A percentile compares a stretch with the other conserved stretches of the same genome.
These are phyloP conservation scores for Coemansia sp. DNA, from an alignment of 192 early-diverging fungal genomes.

Conservation along the genomic window DNA sequence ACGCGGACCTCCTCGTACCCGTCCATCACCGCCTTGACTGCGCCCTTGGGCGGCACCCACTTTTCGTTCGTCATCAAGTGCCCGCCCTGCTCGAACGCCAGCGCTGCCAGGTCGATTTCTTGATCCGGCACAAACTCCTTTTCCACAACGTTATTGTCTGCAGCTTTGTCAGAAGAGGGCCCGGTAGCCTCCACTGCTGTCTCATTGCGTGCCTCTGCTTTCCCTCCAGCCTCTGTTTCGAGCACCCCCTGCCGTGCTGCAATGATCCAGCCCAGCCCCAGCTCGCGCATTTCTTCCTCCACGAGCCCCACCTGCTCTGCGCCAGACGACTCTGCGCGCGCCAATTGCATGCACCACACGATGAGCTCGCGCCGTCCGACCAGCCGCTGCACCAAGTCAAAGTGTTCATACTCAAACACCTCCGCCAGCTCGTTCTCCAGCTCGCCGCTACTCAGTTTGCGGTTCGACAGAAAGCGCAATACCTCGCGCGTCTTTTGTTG, in stretches of 20 bases:
- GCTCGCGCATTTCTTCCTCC: conserved; percentile 67
- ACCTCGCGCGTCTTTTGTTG: conserved; percentile 85
- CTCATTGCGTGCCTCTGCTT: neutral
- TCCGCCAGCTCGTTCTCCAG: conserved; percentile 95
- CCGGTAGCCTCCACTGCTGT: neutral
- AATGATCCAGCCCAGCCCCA: conserved; percentile 70
- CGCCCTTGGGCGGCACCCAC: conserved; percentile 86
- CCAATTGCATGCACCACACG: conserved; percentile 86
- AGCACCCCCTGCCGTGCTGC: conserved; percentile 49
- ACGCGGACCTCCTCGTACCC: conserved; percentile 96
- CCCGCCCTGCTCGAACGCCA: conserved; percentile 89
- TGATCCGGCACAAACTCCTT: conserved; percentile 23
- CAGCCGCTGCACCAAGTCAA: conserved; percentile 88
- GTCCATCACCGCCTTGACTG: conserved; percentile 81
- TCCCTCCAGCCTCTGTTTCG: conserved; percentile 37
- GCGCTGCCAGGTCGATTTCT: conserved; percentile 70
- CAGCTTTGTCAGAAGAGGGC: too few species aligned
- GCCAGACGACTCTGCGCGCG: conserved; percentile 60
- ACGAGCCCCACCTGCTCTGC: conserved; percentile 56
- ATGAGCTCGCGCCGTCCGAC: conserved; percentile 86
- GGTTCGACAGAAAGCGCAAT: conserved; percentile 67
- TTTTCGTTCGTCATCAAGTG: conserved; percentile 99
- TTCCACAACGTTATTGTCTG: too few species aligned
- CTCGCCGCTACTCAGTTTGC: conserved; percentile 67
- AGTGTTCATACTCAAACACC: conserved; percentile 96